A percentile compares a stretch with the other conserved stretches of the same genome.
These are phyloP conservation scores for Symbiodinium natans DNA, from an alignment of 73 alveolate species.

Conservation along the genomic window DNA sequence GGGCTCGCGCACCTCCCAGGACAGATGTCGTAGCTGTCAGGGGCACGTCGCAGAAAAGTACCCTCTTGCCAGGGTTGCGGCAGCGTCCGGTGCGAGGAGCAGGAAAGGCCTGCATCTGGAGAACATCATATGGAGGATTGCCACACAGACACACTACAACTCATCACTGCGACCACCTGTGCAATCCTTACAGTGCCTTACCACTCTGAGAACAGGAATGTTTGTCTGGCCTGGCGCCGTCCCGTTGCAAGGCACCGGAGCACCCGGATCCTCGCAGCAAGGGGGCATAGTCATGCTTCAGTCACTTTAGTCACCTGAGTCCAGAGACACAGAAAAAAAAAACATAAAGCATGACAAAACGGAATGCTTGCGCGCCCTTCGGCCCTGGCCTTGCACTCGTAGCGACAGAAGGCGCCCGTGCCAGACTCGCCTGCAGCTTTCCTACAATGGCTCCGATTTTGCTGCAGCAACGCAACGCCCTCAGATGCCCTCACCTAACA, in stretches of 20 bases:
- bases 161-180: no score
- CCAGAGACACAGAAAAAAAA: no score
- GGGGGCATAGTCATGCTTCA: no score
- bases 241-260: constrained; percentile 70
- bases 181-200: no score
- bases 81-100: not conserved
- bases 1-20: constrained; percentile 27
- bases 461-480: no score
- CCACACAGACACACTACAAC: no score
- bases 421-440: constrained; percentile 77
- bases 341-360: no score
- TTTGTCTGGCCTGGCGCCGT: not conserved
- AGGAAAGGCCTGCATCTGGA: not conserved
- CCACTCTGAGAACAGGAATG: not conserved
- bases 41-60: not conserved
- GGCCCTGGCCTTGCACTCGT: constrained; percentile 77
- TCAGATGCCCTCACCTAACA: no score
- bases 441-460: no score
- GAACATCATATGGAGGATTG: no score
- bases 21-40: not conserved
- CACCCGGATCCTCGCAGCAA: not conserved
- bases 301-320: no score
- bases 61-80: not conserved
- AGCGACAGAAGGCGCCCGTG: constrained; percentile 80
- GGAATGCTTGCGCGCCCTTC: no score